A percentile compares a stretch with the other conserved stretches of the same genome.
Conservation (phyloP, 2,329 filamentous ascomycete species). For the Malbranchea cinnamomea region DNA sequence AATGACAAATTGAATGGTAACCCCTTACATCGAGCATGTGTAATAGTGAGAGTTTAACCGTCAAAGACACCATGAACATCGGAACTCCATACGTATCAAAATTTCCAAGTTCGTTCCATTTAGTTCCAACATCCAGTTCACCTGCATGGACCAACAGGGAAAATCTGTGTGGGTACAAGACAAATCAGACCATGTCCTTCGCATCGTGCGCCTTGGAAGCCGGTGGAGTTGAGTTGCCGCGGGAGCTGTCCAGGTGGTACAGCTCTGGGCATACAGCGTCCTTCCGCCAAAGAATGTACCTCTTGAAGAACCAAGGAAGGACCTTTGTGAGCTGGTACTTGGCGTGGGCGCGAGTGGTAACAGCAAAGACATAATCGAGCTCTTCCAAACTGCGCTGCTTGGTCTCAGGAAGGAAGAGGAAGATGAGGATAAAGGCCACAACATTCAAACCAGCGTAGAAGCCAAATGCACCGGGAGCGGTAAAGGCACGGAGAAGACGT, state of each 20-base stretch:
- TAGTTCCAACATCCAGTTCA: too few relatives aligned
- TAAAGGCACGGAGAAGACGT: slow-evolving; percentile 29
- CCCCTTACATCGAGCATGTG: too few relatives aligned
- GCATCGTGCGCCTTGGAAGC: too few relatives aligned
- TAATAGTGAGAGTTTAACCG: too few relatives aligned
- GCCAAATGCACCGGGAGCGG: slow-evolving; percentile 42
- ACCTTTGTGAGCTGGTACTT: slow-evolving; percentile 42
- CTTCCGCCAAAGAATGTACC: slow-evolving; percentile 39
- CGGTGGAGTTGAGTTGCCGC: too few relatives aligned
- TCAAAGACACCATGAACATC: too few relatives aligned
- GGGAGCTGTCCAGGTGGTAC: slow-evolving; percentile 20
- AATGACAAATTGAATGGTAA: too few relatives aligned
- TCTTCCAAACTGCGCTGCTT: slow-evolving; percentile 42
- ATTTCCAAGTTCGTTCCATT: too few relatives aligned
- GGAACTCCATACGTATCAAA: too few relatives aligned
- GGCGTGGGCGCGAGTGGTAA: slow-evolving; percentile 44
- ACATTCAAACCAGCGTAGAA: slow-evolving; percentile 48
- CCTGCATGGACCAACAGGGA: too few relatives aligned
- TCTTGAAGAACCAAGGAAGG: slow-evolving; percentile 46
- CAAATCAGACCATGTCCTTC: too few relatives aligned
- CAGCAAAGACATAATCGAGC: slow-evolving; percentile 44
- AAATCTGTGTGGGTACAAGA: neutral
- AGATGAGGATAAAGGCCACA: slow-evolving; percentile 47
- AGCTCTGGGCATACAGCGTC: slow-evolving; percentile 32
- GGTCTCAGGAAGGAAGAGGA: slow-evolving; percentile 44